These are phyloP conservation scores for Sonneratia alba DNA, from an alignment of 345 rosid species.

Conservation along the genomic window DNA sequence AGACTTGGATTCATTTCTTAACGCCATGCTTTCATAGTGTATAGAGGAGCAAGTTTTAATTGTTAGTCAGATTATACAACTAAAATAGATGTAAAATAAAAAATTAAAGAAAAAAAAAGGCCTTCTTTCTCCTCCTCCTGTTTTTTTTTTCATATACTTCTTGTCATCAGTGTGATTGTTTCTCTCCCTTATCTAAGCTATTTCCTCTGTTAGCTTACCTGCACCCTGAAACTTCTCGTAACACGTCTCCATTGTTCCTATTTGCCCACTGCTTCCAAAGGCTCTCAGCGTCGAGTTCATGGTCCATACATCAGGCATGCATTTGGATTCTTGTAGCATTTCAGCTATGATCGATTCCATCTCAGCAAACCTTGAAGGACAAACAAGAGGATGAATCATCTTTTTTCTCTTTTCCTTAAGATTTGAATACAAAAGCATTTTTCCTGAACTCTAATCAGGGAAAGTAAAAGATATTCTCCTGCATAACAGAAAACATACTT, in stretches of 20 bases:
- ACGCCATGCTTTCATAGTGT: not conserved
- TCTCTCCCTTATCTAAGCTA: not conserved
- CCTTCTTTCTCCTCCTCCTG: not conserved
- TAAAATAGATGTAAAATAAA: no score
- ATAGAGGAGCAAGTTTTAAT: not conserved
- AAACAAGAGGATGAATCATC: constrained; percentile 18
- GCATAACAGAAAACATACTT: not conserved
- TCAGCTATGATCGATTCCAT: constrained; percentile 74
- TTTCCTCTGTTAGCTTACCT: not conserved
- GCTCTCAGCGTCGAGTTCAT: constrained; percentile 89
- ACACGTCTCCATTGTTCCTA: constrained; percentile 80
- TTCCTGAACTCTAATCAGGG: not conserved
- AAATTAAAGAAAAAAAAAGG: no score
- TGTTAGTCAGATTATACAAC: not conserved
- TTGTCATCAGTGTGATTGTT: not conserved
- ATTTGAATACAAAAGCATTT: not conserved
- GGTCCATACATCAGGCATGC: constrained; percentile 88
- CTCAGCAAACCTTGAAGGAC: constrained; percentile 61
- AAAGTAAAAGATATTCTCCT: not conserved
- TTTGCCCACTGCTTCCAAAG: constrained; percentile 75
- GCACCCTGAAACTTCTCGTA: constrained; percentile 88
- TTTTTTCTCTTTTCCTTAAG: constrained; percentile 2
- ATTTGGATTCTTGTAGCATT: constrained; percentile 59
- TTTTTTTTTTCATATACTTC: not conserved
- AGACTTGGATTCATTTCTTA: not conserved